A percentile compares a stretch with the other conserved stretches of the same genome.
Evolutionary conservation across 495 filamentous ascomycete genomes (phyloP).

Genomic region (Daldinia grandis): DNA sequence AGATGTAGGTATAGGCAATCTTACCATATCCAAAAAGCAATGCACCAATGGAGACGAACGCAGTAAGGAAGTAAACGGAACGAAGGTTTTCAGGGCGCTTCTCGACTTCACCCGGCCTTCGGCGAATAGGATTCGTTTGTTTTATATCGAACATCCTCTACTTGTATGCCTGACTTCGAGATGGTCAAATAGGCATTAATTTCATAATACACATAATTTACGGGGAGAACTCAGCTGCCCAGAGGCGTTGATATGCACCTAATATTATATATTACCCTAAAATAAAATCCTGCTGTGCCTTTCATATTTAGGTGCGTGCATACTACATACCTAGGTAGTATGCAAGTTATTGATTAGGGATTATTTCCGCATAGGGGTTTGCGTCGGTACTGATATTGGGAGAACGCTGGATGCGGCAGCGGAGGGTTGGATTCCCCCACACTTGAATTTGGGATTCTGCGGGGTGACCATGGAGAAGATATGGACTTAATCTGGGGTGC

Average conservation of each 20-base stretch:
- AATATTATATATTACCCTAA: not conserved
- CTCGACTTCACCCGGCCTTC: not conserved
- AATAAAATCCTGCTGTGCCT: not conserved
- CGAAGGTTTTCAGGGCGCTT: conserved; percentile 21
- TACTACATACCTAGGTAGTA: too few species aligned
- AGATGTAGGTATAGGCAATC: conserved; percentile 48
- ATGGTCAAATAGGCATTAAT: not conserved
- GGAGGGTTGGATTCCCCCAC: conserved; percentile 16
- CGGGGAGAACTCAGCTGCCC: not conserved
- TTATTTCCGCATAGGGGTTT: not conserved
- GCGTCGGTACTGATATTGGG: not conserved
- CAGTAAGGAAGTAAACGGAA: conserved; percentile 32
- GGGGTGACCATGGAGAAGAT: conserved; percentile 16
- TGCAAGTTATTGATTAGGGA: not conserved
- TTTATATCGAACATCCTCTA: not conserved
- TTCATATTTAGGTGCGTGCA: not conserved
- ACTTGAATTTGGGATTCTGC: not conserved
- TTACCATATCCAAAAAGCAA: conserved; percentile 38
- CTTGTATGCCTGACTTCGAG: not conserved
- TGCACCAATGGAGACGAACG: conserved; percentile 30
- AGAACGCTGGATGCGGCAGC: not conserved
- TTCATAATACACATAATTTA: not conserved
- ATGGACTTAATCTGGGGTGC: not conserved
- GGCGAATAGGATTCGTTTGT: not conserved
- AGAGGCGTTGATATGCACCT: not conserved